Conservation (phyloP, 768 basidiomycete genomes). For the Candolleomyces aberdarensis region DNA sequence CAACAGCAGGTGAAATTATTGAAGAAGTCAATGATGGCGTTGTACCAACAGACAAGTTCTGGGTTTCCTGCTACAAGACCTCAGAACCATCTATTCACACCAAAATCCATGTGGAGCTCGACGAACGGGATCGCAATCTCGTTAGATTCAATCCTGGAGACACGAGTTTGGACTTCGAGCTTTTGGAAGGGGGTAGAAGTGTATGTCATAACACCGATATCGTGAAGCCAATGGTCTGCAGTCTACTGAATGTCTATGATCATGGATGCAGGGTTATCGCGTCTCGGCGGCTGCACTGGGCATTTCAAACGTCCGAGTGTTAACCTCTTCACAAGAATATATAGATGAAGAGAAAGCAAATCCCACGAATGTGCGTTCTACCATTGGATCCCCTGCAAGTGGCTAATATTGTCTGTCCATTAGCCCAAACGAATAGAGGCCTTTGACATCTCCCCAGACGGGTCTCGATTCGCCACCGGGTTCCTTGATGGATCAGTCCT, state of each 20-base stretch:
- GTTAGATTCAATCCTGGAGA: constrained; percentile 45
- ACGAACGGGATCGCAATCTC: constrained; percentile 49
- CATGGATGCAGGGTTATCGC: constrained; percentile 30
- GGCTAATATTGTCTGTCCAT: constrained; percentile 1
- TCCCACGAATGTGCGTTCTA: constrained; percentile 33
- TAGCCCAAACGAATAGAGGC: constrained; percentile 59
- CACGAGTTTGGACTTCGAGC: constrained; percentile 43
- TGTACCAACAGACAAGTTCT: constrained; percentile 59
- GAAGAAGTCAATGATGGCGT: constrained; percentile 60
- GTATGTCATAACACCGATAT: not conserved
- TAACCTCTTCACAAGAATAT: constrained; percentile 51
- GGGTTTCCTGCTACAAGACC: constrained; percentile 69
- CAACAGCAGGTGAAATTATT: constrained; percentile 55
- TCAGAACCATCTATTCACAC: constrained; percentile 59
- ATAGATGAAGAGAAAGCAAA: constrained; percentile 43
- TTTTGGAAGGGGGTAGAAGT: constrained; percentile 19
- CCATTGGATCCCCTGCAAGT: not conserved
- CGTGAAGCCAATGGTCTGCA: too few species aligned
- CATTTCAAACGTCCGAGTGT: constrained; percentile 45
- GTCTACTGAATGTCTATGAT: too few species aligned
- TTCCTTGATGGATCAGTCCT: constrained; percentile 58
- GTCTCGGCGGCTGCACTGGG: constrained; percentile 47
- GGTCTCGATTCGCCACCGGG: constrained; percentile 55
- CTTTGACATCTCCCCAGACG: constrained; percentile 60
- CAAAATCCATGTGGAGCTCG: constrained; percentile 51